Base-by-base conservation (phyloP, 306 rosid genomes). In the Vigna nakashimae region DNA sequence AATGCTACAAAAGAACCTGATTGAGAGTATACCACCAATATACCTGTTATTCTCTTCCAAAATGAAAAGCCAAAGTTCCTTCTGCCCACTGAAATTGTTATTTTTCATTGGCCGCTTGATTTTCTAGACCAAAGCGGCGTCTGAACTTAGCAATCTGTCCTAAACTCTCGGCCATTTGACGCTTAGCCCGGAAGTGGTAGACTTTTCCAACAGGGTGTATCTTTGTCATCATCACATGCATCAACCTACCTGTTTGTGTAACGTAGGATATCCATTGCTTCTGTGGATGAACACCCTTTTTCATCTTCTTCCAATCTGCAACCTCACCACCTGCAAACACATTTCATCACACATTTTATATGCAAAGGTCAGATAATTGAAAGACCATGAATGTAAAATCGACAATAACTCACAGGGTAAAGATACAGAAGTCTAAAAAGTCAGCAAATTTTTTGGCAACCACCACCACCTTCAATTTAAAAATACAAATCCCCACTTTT, bases 201-300 rank as follows among this genome's bases (percentile, higher is more conserved):
- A 92, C 98, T 87, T 91, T 93, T 65, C 97, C 97, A 48, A 82
- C 91, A 74, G 86, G 90, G 84, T 95, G 97, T 57, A 91, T 86
- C 85, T 92, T 95, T 79, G 98, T 86, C 98, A 91, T 92, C 98
- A 87, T 83, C 20, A 90, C 89, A 14, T 85, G 89, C 93, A 92
- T 84, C 90, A 95, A 84, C 74, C 97, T 86, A n/a, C 99, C 99
- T 9, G 80, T 88, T 86, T 91, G 97, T 14, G 97, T 95, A 49
- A 92, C 98, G 48, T 92, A 93, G 0, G 97, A 88, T 77, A 95
- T 89, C 97, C 97, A 95, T 71, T 95, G 98, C 97, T 86, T 89
- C 89, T 92, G 98, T 51, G 99, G 99, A 71, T 95, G 99, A 43
- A 86, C 2, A 9, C 98, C 99, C 85, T 95, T 95, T 93, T 84